Conservation (phyloP, 2,329 filamentous ascomycete genomes). For the Neopestalotiopsis sp. region DNA sequence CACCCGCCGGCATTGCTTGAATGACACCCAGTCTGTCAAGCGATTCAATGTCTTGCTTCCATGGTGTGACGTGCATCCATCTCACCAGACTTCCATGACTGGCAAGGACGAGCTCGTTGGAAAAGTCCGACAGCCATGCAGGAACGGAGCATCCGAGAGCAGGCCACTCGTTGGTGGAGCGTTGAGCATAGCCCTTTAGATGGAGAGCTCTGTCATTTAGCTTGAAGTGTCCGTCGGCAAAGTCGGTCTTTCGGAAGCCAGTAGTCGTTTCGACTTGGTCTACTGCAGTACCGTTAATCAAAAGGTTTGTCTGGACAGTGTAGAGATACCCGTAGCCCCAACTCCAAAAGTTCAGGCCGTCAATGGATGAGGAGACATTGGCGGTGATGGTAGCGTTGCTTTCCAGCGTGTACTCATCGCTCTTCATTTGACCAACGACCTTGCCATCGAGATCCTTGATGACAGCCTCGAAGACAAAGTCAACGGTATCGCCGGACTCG, state of each 20-base stretch:
- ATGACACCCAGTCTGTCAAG: constrained; percentile 12
- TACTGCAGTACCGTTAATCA: neutral
- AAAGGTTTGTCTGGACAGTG: constrained; percentile 5
- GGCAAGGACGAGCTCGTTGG: neutral
- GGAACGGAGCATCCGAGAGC: neutral
- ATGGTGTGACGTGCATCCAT: constrained; percentile 13
- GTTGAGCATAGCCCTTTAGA: constrained; percentile 9
- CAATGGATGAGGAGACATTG: neutral
- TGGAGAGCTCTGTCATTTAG: constrained; percentile 12
- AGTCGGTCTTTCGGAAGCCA: constrained; percentile 10
- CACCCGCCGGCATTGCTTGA: constrained; percentile 8
- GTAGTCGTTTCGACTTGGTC: neutral
- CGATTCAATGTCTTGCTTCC: constrained; percentile 14
- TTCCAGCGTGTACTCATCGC: neutral
- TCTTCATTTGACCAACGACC: neutral
- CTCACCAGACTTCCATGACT: constrained; percentile 5
- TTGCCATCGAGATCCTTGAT: constrained; percentile 5
- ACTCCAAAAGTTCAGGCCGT: constrained; percentile 7
- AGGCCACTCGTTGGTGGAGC: constrained; percentile 11
- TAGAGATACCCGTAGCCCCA: constrained; percentile 10
- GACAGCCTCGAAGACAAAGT: neutral
- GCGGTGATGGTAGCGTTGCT: neutral
- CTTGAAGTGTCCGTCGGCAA: neutral
- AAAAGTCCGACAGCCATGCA: constrained; percentile 9
- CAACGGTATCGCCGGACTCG: neutral